Base-by-base conservation (phyloP, 129 eudicot species). In the Lonicera japonica region DNA sequence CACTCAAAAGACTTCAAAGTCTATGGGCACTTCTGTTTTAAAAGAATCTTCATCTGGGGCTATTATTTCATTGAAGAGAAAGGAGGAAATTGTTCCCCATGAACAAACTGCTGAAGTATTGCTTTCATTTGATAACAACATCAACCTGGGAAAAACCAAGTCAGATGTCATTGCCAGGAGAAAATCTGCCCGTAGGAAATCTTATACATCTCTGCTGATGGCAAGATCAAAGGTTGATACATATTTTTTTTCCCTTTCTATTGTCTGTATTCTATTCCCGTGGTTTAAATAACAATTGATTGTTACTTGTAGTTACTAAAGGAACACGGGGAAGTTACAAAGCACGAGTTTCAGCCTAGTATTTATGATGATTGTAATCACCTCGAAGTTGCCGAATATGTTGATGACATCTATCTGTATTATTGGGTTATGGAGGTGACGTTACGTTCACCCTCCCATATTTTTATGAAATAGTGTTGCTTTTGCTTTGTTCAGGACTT, bases 371-470 rank as follows among this genome's bases (percentile, higher is more conserved):
- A 78, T 43, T 66, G 73, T 65, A 88, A 92, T 77, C 92, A 81
- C 72, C 96, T 92, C 67, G 99, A 92, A 80, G 99, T 88, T 76
- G 69, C 86, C 64, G 96, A 92, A 59, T 92, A 92, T 65, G 85
- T 92, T 56, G 99, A 92, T 73, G 96, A 92, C 47, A 88, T 92
- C 70, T 92, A 92, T 74, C 84, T 56, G 23, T 90, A 92, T 75
- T 92, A 92, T 64, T 92, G 99, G 99, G 87, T 80, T 65, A 80
- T 85, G 76, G 99, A 92, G 83, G 99, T 88, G 8, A 69, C 64
- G 46, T 52, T 64, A 57, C 45, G 48, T 21, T 63, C 29, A 46
- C 57, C 65, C 22, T 57, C 40, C 60, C 60, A 34, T 46, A 21
- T 36, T 21, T 21, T 56, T 68, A 57, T 47, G 22, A 12, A 22